Evolutionary conservation across 2,329 filamentous ascomycete genomes (phyloP).

Genomic region (Aspergillus awamori): DNA sequence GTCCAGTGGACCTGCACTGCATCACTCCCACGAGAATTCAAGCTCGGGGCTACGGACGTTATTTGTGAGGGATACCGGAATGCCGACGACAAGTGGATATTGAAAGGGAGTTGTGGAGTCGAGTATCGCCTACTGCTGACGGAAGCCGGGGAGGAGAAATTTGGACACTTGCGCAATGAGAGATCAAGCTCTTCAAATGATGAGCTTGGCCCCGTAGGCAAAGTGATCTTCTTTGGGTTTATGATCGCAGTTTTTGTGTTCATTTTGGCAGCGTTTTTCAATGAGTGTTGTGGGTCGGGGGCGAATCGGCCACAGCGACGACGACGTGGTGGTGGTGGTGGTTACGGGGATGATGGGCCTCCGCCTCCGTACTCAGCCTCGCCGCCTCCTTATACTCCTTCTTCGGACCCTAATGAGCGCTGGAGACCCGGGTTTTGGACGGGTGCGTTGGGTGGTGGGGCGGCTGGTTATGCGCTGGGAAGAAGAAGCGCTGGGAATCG

Average conservation of each 20-base stretch:
- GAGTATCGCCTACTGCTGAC: slow-evolving; percentile 84
- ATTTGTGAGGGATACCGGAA: slow-evolving; percentile 85
- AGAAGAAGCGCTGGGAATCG: slow-evolving; percentile 25
- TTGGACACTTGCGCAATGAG: slow-evolving; percentile 49
- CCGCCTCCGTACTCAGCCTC: slow-evolving; percentile 32
- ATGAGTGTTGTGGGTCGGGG: slow-evolving; percentile 28
- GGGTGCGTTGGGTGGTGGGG: slow-evolving; percentile 46
- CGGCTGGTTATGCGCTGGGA: slow-evolving; percentile 47
- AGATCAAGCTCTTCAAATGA: background rate
- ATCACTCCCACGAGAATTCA: slow-evolving; percentile 63
- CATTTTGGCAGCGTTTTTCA: slow-evolving; percentile 28
- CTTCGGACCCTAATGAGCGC: slow-evolving; percentile 28
- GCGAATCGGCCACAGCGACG: slow-evolving; percentile 23
- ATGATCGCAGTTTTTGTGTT: slow-evolving; percentile 32
- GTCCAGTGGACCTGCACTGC: slow-evolving; percentile 90
- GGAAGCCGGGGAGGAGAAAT: slow-evolving; percentile 70
- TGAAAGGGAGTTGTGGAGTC: slow-evolving; percentile 90
- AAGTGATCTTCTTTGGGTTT: slow-evolving; percentile 40
- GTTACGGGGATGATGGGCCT: slow-evolving; percentile 20
- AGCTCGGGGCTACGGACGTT: slow-evolving; percentile 84
- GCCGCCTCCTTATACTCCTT: slow-evolving; percentile 46
- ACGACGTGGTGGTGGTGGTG: slow-evolving; percentile 32
- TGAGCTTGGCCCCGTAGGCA: slow-evolving; percentile 20
- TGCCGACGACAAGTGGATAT: slow-evolving; percentile 78
- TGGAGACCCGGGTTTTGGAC: slow-evolving; percentile 55